A percentile compares a stretch with the other conserved stretches of the same genome.
Evolutionary conservation across 73 alveolate species (phyloP).

Genomic region (Tetrahymena thermophila): DNA sequence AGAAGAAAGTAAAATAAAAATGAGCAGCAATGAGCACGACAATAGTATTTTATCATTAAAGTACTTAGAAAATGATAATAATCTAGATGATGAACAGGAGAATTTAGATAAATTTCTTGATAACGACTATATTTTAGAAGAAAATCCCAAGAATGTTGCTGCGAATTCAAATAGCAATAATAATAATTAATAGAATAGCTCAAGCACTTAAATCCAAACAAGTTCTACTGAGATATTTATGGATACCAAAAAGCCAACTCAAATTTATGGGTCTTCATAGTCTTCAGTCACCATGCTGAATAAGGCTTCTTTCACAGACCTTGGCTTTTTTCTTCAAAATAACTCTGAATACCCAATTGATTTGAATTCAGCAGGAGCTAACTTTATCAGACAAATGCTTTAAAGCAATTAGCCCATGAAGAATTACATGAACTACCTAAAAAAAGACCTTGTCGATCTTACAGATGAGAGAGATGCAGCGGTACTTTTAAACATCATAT

Average conservation of each 20-base stretch:
- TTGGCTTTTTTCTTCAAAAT: not conserved
- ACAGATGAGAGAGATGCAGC: not conserved
- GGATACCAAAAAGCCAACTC: not conserved
- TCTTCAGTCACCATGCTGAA: not conserved
- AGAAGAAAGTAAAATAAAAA: not conserved
- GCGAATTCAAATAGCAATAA: not conserved
- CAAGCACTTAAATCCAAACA: not conserved
- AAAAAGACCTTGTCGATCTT: not conserved
- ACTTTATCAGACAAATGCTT: not conserved
- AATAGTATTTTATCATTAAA: not conserved
- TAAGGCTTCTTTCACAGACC: not conserved
- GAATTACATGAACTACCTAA: not conserved
- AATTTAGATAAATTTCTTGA: not conserved
- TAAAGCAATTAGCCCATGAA: not conserved
- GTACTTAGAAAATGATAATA: not conserved
- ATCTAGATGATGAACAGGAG: not conserved
- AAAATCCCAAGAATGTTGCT: not conserved
- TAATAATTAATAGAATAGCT: not conserved
- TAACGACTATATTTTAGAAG: not conserved
- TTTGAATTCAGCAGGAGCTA: not conserved
- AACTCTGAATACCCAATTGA: not conserved
- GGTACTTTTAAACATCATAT: not conserved
- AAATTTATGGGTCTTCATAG: not conserved
- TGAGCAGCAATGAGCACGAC: not conserved
- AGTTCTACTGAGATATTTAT: not conserved